Evolutionary conservation across 768 basidiomycete genomes (phyloP), one percentile per base, ranked within the genome.

Genomic region (Collybia mongolica): DNA sequence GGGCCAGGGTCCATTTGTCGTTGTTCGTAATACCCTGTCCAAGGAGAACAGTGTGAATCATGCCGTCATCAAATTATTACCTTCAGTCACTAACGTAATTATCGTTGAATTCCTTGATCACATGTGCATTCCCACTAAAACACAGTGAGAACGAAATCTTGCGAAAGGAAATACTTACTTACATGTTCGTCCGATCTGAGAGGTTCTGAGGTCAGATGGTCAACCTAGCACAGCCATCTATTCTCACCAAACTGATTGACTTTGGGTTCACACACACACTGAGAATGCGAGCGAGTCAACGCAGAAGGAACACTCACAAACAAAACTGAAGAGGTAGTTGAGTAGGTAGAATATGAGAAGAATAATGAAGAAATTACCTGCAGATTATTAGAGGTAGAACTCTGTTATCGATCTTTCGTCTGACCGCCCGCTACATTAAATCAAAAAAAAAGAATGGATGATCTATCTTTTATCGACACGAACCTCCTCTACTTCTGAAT

Each of bases 151-250:
- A 15, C 23, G 3, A 8, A 7, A 20, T 19, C 6, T n/a, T 7
- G 20, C 15, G 24, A 43, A 32, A 5, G 28, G 32, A 47, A 24
- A 40, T 35, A 39, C 22, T 6, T 3, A 57, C 70, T 35, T 49
- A 81, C 80, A 82, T 80, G 54, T 82, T 82, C n/a, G 78, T 82
- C 18, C 80, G 77, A 56, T 82, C 80, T 81, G 32, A 7, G 48
- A 9, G 41, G 20, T 44, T 51, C 29, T 20, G 44, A 45, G 28
- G 29, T 38, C 17, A 51, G 38, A 3, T 12, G 19, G 17, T 37
- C 24, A 39, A 28, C 12, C 1, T 17, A 39, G 3, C 4, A 46
- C 19, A 28, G 6, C 11, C 44, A 6, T 3, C 14, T 3, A 6
- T 22, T 45, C 70, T 53, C 51, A 75, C 75, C 76, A 51, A 76